These are phyloP conservation scores for Phytophthora cryptogea DNA, from an alignment of 352 stramenopile species.

Conservation along the genomic window DNA sequence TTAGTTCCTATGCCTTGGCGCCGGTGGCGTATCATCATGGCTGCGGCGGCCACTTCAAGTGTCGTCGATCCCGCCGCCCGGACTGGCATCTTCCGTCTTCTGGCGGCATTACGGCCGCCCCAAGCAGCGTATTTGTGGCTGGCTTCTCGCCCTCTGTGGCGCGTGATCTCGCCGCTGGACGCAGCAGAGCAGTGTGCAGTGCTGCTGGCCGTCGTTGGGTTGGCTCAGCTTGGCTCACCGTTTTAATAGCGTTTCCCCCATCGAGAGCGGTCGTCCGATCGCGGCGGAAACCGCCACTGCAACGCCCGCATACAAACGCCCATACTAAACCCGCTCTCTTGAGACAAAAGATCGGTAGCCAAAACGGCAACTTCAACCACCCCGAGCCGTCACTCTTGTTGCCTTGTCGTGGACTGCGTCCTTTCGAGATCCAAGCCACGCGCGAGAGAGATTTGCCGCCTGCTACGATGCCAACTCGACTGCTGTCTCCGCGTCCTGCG, in stretches of 20 bases:
- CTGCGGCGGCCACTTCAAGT: conserved; percentile 3
- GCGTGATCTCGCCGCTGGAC: conserved; percentile 6
- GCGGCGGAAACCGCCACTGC: conserved; percentile 17
- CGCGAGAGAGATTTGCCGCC: conserved; percentile 8
- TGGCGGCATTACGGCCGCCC: conserved; percentile 4
- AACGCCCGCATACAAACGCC: conserved; percentile 16
- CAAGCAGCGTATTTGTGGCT: conserved; percentile 15
- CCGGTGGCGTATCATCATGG: neutral
- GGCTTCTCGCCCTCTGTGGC: neutral
- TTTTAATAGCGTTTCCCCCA: conserved; percentile 1
- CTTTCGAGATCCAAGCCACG: conserved; percentile 12
- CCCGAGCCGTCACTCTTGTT: neutral
- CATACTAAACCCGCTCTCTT: conserved; percentile 31
- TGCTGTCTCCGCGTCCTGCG: conserved; percentile 22
- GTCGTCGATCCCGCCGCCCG: neutral
- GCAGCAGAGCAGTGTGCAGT: neutral
- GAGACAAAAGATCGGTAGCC: conserved; percentile 25
- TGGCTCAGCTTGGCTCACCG: conserved; percentile 1
- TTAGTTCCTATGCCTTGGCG: neutral
- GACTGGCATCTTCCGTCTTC: conserved; percentile 16
- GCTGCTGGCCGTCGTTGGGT: no score
- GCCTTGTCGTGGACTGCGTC: conserved; percentile 9
- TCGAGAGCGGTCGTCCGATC: conserved; percentile 18
- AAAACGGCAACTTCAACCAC: conserved; percentile 30
- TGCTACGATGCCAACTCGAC: neutral